Conservation (phyloP, 2,329 filamentous ascomycete genomes). For the Colletotrichum chlorophyti region DNA sequence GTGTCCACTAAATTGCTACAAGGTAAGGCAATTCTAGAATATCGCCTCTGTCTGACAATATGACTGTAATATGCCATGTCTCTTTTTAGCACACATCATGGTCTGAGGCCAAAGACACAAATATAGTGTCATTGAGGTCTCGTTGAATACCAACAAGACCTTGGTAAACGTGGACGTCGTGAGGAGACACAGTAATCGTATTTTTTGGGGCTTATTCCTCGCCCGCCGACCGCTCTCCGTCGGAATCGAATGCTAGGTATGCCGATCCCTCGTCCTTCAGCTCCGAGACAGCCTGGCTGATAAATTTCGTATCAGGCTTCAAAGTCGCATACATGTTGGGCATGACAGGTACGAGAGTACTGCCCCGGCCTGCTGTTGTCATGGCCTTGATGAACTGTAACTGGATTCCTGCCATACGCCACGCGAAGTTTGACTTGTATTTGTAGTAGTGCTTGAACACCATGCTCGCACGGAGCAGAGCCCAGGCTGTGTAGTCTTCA, state of each 20-base stretch:
- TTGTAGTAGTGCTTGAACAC: constrained; percentile 49
- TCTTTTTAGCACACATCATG: no score
- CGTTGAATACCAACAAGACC: no score
- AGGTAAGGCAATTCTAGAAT: no score
- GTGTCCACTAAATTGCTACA: no score
- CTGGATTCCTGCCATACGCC: constrained; percentile 56
- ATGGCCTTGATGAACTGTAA: constrained; percentile 54
- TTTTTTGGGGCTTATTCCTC: neutral
- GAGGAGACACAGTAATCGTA: neutral
- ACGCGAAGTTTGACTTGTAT: constrained; percentile 42
- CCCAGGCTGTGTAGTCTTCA: constrained; percentile 43
- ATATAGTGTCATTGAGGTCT: no score
- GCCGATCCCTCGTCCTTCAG: constrained; percentile 17
- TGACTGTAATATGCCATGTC: no score
- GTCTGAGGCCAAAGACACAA: neutral
- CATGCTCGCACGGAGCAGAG: constrained; percentile 57
- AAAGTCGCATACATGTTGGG: constrained; percentile 43
- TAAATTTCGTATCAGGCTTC: constrained; percentile 41
- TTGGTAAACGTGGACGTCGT: neutral
- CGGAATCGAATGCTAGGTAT: constrained; percentile 12
- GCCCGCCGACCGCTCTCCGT: constrained; percentile 5
- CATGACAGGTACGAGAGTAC: constrained; percentile 39
- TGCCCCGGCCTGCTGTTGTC: constrained; percentile 27
- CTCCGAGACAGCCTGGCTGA: constrained; percentile 31
- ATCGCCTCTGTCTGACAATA: no score